Percentiles rank a stretch among this genome's conserved stretches.
phyloP scores from a whole-genome alignment of 2,329 filamentous ascomycete genomes.

The Macrophomina tecta region DNA sequence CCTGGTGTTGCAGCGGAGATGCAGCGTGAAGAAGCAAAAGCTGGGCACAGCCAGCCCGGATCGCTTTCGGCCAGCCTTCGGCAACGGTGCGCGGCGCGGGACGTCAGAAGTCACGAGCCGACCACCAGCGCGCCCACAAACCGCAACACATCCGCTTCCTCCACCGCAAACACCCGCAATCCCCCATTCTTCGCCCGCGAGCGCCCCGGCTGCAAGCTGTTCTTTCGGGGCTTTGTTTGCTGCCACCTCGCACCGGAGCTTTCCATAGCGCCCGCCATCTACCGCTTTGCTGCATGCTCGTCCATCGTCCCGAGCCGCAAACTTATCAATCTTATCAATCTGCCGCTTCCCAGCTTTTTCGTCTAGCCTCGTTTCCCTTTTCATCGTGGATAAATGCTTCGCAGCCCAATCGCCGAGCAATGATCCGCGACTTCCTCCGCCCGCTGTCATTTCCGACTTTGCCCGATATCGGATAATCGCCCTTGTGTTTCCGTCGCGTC shows the following conservation, averaged over 20 bases:
- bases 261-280: background rate
- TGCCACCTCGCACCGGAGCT: background rate
- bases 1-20: constrained; percentile 27
- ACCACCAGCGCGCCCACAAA: background rate
- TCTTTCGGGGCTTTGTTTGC: background rate
- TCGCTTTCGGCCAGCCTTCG: constrained; percentile 27
- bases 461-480: constrained; percentile 10
- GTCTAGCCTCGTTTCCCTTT: too few relatives aligned
- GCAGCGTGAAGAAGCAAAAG: constrained; percentile 24
- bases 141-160: background rate
- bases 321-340: too few relatives aligned
- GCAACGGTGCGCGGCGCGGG: constrained; percentile 26
- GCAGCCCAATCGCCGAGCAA: background rate
- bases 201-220: background rate
- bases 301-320: too few relatives aligned
- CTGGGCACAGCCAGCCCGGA: constrained; percentile 23
- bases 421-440: background rate
- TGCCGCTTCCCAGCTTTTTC: too few relatives aligned
- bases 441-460: background rate
- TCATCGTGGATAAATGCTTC: background rate
- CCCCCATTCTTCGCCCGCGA: background rate
- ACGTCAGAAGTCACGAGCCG: constrained; percentile 7
- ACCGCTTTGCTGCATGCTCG: too few relatives aligned
- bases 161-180: background rate
- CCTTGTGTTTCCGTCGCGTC: background rate